These are phyloP conservation scores for Ophiostoma quercus DNA, from an alignment of 2,329 filamentous ascomycete genomes.

Conservation along the genomic window DNA sequence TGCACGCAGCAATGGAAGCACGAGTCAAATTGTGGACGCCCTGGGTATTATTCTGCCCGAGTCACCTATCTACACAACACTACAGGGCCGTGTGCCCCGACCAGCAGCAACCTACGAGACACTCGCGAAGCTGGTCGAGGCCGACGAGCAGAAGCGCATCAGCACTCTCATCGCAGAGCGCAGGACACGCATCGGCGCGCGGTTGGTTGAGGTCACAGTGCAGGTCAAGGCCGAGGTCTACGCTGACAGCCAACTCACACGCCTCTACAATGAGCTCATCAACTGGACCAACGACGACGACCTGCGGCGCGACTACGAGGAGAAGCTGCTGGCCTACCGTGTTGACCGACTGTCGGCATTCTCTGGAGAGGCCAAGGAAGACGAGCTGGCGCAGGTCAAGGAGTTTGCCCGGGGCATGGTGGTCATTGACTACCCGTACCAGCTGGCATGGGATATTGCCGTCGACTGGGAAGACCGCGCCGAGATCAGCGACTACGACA, in stretches of 20 bases:
- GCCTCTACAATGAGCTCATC: conserved; percentile 75
- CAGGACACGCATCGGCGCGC: conserved; percentile 79
- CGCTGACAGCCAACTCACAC: conserved; percentile 67
- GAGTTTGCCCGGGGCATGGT: conserved; percentile 88
- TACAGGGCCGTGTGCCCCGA: conserved; percentile 78
- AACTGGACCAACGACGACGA: conserved; percentile 90
- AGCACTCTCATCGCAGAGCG: conserved; percentile 87
- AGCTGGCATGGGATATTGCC: conserved; percentile 83
- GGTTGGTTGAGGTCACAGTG: conserved; percentile 71
- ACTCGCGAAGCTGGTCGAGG: conserved; percentile 76
- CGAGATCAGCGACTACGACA: conserved; percentile 70
- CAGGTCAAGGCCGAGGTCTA: conserved; percentile 87
- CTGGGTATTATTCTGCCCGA: conserved; percentile 72
- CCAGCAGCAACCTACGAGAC: conserved; percentile 75
- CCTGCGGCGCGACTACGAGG: conserved; percentile 75
- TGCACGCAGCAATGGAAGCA: conserved; percentile 66
- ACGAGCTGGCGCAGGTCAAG: conserved; percentile 66
- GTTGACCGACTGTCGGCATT: conserved; percentile 71
- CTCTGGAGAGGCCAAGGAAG: conserved; percentile 58
- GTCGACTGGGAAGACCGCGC: conserved; percentile 84
- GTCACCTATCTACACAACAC: conserved; percentile 70
- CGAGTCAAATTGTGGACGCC: conserved; percentile 68
- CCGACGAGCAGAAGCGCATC: conserved; percentile 81
- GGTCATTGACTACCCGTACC: conserved; percentile 86
- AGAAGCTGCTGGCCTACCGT: conserved; percentile 77